phyloP scores from a whole-genome alignment of 257 asterid genomes.

The Capsicum baccatum region DNA sequence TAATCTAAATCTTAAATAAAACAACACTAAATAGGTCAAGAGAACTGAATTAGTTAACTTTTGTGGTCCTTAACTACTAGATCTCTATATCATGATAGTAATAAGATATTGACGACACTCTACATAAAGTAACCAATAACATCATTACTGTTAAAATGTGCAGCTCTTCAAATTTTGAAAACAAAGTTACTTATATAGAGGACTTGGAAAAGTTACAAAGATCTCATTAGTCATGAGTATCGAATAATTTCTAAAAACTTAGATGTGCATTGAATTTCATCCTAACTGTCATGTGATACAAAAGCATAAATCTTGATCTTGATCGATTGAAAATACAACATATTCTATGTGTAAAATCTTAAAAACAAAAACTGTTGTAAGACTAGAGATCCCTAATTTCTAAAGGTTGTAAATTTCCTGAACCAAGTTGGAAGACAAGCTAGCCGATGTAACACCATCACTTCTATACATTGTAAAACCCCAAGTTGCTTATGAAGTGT shows the following conservation, averaged over 20 bases:
- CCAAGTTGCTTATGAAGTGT: too few relatives aligned
- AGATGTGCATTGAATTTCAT: conserved; percentile 43
- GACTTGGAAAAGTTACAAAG: conserved; percentile 76
- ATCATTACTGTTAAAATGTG: conserved; percentile 76
- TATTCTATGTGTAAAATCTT: conserved; percentile 65
- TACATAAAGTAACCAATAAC: conserved; percentile 99
- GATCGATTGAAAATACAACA: conserved; percentile 88
- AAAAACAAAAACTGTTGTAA: conserved; percentile 51
- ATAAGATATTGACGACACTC: conserved; percentile 74
- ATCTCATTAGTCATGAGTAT: neutral
- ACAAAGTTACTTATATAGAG: conserved; percentile 56
- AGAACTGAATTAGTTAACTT: conserved; percentile 40
- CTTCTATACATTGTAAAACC: too few relatives aligned
- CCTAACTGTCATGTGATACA: conserved; percentile 62
- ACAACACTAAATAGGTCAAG: conserved; percentile 57
- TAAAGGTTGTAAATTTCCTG: conserved; percentile 66
- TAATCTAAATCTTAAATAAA: too few relatives aligned
- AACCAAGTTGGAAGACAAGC: too few relatives aligned
- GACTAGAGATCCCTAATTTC: conserved; percentile 85
- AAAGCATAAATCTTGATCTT: conserved; percentile 69
- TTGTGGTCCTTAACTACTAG: conserved; percentile 75
- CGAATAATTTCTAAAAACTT: neutral
- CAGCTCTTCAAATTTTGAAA: conserved; percentile 53
- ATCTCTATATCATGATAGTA: conserved; percentile 74
- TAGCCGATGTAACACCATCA: too few relatives aligned